Base-by-base conservation (phyloP, 768 basidiomycete species). In the Dacryopinax primogenitus region DNA sequence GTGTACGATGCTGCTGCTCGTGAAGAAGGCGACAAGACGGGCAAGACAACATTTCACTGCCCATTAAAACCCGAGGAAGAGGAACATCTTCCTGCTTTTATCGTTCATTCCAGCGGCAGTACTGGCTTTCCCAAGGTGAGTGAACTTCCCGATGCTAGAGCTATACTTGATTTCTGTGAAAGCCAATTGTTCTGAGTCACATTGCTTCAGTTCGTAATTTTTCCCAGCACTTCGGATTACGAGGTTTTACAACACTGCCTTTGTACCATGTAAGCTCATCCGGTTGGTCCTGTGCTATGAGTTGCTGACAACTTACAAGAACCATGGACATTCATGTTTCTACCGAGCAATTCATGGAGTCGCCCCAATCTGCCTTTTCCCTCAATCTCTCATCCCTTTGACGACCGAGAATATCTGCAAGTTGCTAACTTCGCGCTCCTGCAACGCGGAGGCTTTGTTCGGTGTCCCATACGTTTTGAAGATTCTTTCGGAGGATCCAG, bases 91-190 rank as follows among this genome's bases (percentile, higher is more conserved):
- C 71, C 73, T 16, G 74, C 72, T 16, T 76, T 79, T 26, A 76
- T 78, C 61, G 69, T 82, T 62, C 81, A 82, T 67, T 78, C 78
- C 3, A 77, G 76, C 1, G 81, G 81, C 32, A 70, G 78, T 62
- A 82, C 82, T 13, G 83, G 82, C 0, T 79, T 76, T 62, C 82
- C 82, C 1, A 82, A 74, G 65, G 72, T 71, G 0, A 51, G 62
- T 26, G 28, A 15, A 15, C 18, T 21, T 32, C 62, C 15, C 15
- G 18, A 33, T 16, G 66, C 32, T 26, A 26, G 11, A 16, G 23
- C 28, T 23, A 18, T 66, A 9, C 44, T n/a, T 62, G 21, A 4
- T 12, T n/a, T 2, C 9, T 11, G 66, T 30, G 63, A 28, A 65
- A 77, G 70, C 78, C 76, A 28, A 79, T 78, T 32, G 69, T 70